These are phyloP conservation scores for Coemansia sp. DNA, from an alignment of 192 early-diverging fungal species.

Conservation along the genomic window DNA sequence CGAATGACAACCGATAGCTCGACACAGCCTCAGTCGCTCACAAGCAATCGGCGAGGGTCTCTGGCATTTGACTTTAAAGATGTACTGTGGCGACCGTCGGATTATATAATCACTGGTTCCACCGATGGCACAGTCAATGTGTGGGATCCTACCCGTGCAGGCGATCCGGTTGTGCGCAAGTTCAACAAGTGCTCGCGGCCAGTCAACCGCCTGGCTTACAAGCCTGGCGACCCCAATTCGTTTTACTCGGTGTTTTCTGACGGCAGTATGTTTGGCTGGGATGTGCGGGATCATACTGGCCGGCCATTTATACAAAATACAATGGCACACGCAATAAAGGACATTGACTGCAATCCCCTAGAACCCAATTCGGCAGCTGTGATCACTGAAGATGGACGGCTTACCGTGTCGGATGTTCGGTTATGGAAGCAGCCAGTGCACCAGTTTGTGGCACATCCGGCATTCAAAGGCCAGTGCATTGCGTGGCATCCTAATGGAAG, in stretches of 20 bases:
- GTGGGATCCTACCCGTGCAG: constrained; percentile 39
- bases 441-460: constrained; percentile 25
- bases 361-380: constrained; percentile 31
- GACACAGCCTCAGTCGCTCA: constrained; percentile 5
- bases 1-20: constrained; percentile 28
- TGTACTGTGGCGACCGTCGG: constrained; percentile 46
- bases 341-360: constrained; percentile 46
- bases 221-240: constrained; percentile 37
- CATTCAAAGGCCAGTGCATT: constrained; percentile 26
- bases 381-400: constrained; percentile 34
- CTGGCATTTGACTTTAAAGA: constrained; percentile 32
- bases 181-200: constrained; percentile 22
- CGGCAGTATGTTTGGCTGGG: constrained; percentile 31
- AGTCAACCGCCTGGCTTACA: constrained; percentile 40
- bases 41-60: constrained; percentile 23
- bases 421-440: constrained; percentile 5
- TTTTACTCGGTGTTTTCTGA: constrained; percentile 39
- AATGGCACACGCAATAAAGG: constrained; percentile 15
- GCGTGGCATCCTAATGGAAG: constrained; percentile 52
- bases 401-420: constrained; percentile 37
- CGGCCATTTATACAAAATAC: constrained; percentile 18
- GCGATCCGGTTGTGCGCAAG: constrained; percentile 26
- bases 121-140: constrained; percentile 36
- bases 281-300: constrained; percentile 21
- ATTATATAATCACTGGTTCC: constrained; percentile 42